Conservation (phyloP, 1,139 yeast genomes). For the Geotrichum macrosporum region DNA sequence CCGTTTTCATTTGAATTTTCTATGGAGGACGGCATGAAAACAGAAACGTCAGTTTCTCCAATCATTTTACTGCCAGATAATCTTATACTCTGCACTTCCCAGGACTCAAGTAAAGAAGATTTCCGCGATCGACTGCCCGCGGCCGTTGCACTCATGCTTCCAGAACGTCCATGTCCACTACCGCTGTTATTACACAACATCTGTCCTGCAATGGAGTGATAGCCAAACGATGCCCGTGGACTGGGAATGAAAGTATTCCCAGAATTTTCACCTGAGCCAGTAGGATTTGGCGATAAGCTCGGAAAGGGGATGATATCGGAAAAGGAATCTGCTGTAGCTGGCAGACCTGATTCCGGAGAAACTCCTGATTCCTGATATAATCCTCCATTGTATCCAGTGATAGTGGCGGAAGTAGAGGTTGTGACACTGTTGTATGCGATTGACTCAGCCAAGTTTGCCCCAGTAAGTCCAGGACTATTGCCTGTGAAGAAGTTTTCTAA, state of each 20-base stretch:
- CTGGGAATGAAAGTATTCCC: not conserved
- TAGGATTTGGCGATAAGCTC: constrained; percentile 6
- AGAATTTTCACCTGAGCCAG: not conserved
- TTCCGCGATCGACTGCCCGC: constrained; percentile 17
- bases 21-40: constrained; percentile 18
- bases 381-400: too few relatives aligned
- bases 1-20: not conserved
- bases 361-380: not conserved
- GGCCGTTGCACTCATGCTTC: constrained; percentile 5
- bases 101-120: constrained; percentile 19
- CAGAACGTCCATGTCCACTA: constrained; percentile 3
- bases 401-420: too few relatives aligned
- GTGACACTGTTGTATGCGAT: too few relatives aligned
- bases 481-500: constrained; percentile 22
- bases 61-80: constrained; percentile 19
- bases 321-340: constrained; percentile 2
- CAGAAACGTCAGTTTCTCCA: constrained; percentile 22
- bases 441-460: not conserved
- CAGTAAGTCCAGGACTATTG: not conserved
- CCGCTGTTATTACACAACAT: too few relatives aligned
- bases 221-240: constrained; percentile 4
- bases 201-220: constrained; percentile 1
- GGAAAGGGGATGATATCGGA: constrained; percentile 20
- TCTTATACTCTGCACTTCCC: constrained; percentile 23
- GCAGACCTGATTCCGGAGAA: not conserved